These are phyloP conservation scores for Diospyros lotus DNA, from an alignment of 148 eudicot genomes.

Conservation along the genomic window DNA sequence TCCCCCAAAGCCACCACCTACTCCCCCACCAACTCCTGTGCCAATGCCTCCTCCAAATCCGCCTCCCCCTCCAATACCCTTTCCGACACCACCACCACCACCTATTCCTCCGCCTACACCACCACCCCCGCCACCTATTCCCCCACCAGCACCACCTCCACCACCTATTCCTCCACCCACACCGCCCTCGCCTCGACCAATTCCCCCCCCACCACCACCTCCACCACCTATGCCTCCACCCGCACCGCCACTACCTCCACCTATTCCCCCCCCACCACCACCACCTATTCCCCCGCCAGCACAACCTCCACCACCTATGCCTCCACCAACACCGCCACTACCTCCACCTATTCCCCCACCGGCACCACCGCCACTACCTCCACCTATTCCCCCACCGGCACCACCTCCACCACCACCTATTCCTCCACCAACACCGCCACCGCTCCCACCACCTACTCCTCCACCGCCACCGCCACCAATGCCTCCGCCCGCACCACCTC, in stretches of 20 bases:
- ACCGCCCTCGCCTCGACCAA: background rate
- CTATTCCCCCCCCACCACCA: background rate
- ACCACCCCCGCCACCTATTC: background rate
- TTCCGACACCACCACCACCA: background rate
- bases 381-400: constrained; percentile 3
- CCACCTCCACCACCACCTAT: constrained; percentile 6
- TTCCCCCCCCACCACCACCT: constrained; percentile 6
- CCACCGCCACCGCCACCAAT: constrained; percentile 11
- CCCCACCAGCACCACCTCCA: background rate
- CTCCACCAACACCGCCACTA: constrained; percentile 16
- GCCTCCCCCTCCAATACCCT: background rate
- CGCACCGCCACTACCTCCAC: background rate
- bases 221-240: background rate
- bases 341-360: constrained; percentile 1
- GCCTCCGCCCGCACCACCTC: background rate
- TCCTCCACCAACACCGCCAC: constrained; percentile 3
- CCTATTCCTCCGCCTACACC: constrained; percentile 2
- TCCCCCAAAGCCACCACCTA: constrained; percentile 13
- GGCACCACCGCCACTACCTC: constrained; percentile 2
- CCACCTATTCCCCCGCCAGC: background rate
- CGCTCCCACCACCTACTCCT: constrained; percentile 7
- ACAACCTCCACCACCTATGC: background rate
- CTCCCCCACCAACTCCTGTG: constrained; percentile 3
- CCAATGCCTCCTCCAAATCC: constrained; percentile 14
- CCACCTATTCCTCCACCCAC: background rate